Base-by-base conservation (phyloP, 768 basidiomycete species). In the Boletus barrowsii region DNA sequence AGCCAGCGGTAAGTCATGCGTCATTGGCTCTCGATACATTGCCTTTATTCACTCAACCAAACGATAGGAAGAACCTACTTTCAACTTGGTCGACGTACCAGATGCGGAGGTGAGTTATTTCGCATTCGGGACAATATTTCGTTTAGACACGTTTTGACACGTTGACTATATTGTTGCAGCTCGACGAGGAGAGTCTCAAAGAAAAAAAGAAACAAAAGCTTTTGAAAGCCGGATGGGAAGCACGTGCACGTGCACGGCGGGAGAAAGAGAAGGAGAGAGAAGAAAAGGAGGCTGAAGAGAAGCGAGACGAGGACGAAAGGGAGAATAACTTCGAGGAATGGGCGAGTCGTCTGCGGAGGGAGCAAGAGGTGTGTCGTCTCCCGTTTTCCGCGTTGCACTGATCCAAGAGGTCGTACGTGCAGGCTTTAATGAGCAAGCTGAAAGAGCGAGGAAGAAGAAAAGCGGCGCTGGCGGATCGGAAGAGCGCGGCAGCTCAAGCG, bases 181-280 rank as follows among this genome's bases (percentile, higher is more conserved):
- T 93, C 9, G 90, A 92, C 62, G 95, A 98, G 65, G 94, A 96
- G 39, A 80, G 85, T 24, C 68, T 98, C 35, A 98, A 91, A 68
- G 97, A 99, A 71, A 99, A 98, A 75, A 86, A 86, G 64, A 90
- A 88, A 64, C 97, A 99, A 68, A 88, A 85, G 60, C 78, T 98
- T 32, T 75, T 95, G 75, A 98, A 97, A 69, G 93, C 94, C 0
- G 92, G 91, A 1, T 94, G 87, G 68, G 96, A 98, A 54, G 93
- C 95, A 0, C 86, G 97, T 20, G 82, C 84, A 33, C 85, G 92
- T 2, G 83, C 84, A 0, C 82, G 88, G 61, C 84, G 84, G 29
- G 96, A 98, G 70, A 97, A 97, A 62, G 89, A 92, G 62, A 82
- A 83, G 13, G 93, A 94, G 65, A 81, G 80, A 42, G 87, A 87